Evolutionary conservation across 1,284 basidiomycete species (phyloP), one percentile per base, ranked within the genome.

Genomic region (Cryptococcus sp.): DNA sequence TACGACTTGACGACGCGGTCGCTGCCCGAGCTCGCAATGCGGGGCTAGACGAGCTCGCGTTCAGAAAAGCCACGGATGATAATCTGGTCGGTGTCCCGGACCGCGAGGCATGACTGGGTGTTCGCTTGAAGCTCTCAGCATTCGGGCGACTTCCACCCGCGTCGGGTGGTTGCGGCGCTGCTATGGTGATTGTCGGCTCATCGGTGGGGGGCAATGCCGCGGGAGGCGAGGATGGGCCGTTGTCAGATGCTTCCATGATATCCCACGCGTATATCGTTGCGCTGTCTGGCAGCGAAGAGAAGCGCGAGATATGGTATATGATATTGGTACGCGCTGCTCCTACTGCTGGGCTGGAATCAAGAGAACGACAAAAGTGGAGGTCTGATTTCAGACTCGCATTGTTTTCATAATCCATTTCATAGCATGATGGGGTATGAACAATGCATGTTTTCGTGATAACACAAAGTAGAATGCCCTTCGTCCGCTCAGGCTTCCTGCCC

Each of bases 401-500:
- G 47, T 48, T 17, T 17, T 48, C 19, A 25, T 23, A 11, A 17
- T 27, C 27, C 47, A 8, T 27, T 19, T 23, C 47, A 20, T 19
- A 6, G n/a, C 19, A 4, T 17, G 3, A 5, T 10, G 47, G 47
- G 16, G 47, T 19, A 17, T 22, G 47, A 6, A 16, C 22, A 20
- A 19, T 48, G n/a, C 23, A 19, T 17, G 17, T 20, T 48, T 27
- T 11, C n/a, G 17, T 20, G 47, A 22, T 35, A 35, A 10, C 3
- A 4, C 13, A 35, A 8, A 35, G 30, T 35, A 35, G 4, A 10
- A 13, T 35, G 30, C 30, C 30, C 4, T 3, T 10, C 30, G 30
- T 8, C 8, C 30, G 30, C 30, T 45, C 42, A 76, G 22, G 64
- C 72, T 54, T 75, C 73, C 58, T 77, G 75, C 35, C 75, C 75